Conservation (phyloP, 352 stramenopile genomes). For the Pythium diclinum region DNA sequence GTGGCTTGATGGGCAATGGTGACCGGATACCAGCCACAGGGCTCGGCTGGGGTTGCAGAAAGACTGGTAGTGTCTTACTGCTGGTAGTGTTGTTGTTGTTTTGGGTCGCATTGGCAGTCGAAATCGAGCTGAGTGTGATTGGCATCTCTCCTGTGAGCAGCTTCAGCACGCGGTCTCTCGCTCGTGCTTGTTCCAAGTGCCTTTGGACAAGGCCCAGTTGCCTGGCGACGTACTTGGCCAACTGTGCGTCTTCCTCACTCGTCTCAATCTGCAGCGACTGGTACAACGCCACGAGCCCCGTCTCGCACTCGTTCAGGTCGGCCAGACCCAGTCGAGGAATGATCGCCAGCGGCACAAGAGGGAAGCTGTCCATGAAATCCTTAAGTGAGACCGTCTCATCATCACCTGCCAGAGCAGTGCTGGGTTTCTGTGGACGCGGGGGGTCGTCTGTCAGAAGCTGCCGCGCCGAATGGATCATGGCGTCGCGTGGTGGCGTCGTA, state of each 20-base stretch:
- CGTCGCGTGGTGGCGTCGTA: slow-evolving; percentile 10
- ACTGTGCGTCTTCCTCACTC: slow-evolving; percentile 39
- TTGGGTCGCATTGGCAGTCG: neutral
- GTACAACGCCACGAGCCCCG: slow-evolving; percentile 36
- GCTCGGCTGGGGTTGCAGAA: slow-evolving; percentile 13
- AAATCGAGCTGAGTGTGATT: slow-evolving; percentile 1
- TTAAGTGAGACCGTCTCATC: slow-evolving; percentile 24
- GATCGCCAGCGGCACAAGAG: slow-evolving; percentile 51
- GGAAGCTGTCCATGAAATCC: slow-evolving; percentile 67
- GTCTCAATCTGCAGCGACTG: slow-evolving; percentile 32
- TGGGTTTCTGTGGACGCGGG: neutral
- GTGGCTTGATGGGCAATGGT: neutral
- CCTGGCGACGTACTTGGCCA: slow-evolving; percentile 55
- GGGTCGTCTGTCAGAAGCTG: slow-evolving; percentile 15
- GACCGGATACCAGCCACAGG: neutral
- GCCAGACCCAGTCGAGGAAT: slow-evolving; percentile 43
- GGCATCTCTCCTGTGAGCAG: slow-evolving; percentile 27
- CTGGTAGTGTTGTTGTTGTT: neutral
- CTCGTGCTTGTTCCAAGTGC: slow-evolving; percentile 50
- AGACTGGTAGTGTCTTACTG: slow-evolving; percentile 19
- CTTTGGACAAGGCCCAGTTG: slow-evolving; percentile 52
- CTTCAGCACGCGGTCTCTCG: slow-evolving; percentile 48
- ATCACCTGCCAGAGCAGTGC: neutral
- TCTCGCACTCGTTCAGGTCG: slow-evolving; percentile 48
- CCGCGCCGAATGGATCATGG: slow-evolving; percentile 16